Evolutionary conservation across 2,329 filamentous ascomycete genomes (phyloP).

Genomic region (Exophiala mesophila): DNA sequence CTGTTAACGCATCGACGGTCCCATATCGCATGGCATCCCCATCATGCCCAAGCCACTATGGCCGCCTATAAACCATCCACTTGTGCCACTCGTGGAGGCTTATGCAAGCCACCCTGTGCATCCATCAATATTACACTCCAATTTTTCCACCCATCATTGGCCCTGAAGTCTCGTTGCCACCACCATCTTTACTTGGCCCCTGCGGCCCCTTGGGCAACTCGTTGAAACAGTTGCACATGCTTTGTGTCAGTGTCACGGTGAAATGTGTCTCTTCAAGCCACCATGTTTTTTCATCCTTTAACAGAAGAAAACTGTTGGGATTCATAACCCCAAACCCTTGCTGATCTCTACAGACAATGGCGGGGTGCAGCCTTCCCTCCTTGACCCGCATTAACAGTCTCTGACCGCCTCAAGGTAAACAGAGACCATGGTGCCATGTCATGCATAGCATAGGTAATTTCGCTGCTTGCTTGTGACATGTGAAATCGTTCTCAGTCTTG

Average conservation of each 20-base stretch:
- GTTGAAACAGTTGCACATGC: slow-evolving; percentile 1
- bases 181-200: not conserved
- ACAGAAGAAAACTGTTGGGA: no score
- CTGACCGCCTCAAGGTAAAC: not conserved
- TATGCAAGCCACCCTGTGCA: slow-evolving; percentile 5
- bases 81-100: not conserved
- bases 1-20: no score
- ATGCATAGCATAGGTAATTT: no score
- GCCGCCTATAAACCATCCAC: not conserved
- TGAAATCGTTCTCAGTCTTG: no score
- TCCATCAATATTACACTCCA: no score
- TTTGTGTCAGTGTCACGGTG: not conserved
- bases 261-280: not conserved
- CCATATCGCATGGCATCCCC: no score
- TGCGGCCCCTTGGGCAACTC: not conserved
- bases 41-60: no score
- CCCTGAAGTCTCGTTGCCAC: no score
- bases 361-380: not conserved
- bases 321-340: no score
- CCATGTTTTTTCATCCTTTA: not conserved
- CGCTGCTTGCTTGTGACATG: not conserved
- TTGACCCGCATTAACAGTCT: not conserved
- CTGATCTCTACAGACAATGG: not conserved
- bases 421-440: not conserved
- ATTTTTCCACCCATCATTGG: no score